Conservation (phyloP, 2,329 filamentous ascomycete genomes). For the Colletotrichum sp. region DNA sequence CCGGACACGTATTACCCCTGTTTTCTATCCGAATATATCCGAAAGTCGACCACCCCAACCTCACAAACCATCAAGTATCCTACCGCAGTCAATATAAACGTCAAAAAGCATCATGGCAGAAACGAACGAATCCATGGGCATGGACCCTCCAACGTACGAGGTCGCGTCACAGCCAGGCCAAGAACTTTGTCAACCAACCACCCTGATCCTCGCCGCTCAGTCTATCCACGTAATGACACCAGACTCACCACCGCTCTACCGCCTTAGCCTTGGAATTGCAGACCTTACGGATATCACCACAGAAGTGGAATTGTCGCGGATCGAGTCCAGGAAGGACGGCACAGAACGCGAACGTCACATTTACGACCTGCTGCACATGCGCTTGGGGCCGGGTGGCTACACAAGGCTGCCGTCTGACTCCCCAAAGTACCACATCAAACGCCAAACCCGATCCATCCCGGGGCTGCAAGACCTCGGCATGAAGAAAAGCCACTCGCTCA, state of each 20-base stretch:
- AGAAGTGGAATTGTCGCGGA: neutral
- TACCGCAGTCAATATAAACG: neutral
- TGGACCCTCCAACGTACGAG: neutral
- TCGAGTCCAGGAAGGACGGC: neutral
- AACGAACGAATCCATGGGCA: neutral
- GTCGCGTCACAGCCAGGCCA: neutral
- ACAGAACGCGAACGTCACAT: neutral
- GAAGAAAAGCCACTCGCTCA: neutral
- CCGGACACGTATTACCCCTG: rapidly evolving
- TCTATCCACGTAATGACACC: neutral
- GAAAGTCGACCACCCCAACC: neutral
- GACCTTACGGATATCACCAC: neutral
- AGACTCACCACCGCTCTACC: neutral
- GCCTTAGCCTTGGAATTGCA: neutral
- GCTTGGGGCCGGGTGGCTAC: neutral
- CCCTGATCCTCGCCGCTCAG: neutral
- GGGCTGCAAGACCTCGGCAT: neutral
- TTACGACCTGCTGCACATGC: neutral
- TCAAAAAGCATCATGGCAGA: neutral
- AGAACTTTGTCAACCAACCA: neutral
- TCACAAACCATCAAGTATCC: neutral
- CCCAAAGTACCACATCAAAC: neutral
- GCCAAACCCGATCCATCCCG: neutral
- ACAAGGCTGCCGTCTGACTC: neutral
- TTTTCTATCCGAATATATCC: neutral